Conservation (phyloP, 2,329 filamentous ascomycete species). For the Neofusicoccum sp. region DNA sequence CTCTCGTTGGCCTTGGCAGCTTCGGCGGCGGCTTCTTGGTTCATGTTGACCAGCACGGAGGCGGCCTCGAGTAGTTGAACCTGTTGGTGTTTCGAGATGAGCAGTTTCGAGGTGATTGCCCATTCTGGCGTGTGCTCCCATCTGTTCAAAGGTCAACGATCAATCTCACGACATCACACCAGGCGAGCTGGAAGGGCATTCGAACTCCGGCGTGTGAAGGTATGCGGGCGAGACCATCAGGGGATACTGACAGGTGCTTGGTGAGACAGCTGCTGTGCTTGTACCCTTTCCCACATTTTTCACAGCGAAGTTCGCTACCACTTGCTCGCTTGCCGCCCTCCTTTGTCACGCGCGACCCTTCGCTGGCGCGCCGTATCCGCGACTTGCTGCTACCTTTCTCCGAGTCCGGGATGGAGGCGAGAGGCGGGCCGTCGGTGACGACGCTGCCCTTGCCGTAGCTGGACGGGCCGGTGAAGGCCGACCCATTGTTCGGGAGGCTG, state of each 20-base stretch:
- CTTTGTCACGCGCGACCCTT: conserved; percentile 71
- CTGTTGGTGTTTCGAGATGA: conserved; percentile 99
- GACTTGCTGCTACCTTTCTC: conserved; percentile 50
- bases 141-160: conserved; percentile 53
- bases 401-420: conserved; percentile 47
- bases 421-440: conserved; percentile 67
- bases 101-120: conserved; percentile 93
- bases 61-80: conserved; percentile 96
- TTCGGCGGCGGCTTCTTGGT: conserved; percentile 57
- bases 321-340: conserved; percentile 77
- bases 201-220: conserved; percentile 38
- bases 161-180: not conserved
- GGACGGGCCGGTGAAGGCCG: conserved; percentile 35
- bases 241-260: conserved; percentile 97
- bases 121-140: conserved; percentile 99
- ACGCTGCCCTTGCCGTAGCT: conserved; percentile 57
- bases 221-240: conserved; percentile 43
- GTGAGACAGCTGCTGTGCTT: conserved; percentile 99
- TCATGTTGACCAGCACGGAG: conserved; percentile 95
- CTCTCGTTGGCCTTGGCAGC: conserved; percentile 69
- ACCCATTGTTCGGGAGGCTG: conserved; percentile 61
- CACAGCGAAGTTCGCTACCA: conserved; percentile 86
- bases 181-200: conserved; percentile 31
- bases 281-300: conserved; percentile 98
- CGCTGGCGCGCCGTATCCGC: conserved; percentile 68